A percentile compares a stretch with the other conserved stretches of the same genome.
Evolutionary conservation across 768 basidiomycete genomes (phyloP).

Genomic region (Lactarius quietus): DNA sequence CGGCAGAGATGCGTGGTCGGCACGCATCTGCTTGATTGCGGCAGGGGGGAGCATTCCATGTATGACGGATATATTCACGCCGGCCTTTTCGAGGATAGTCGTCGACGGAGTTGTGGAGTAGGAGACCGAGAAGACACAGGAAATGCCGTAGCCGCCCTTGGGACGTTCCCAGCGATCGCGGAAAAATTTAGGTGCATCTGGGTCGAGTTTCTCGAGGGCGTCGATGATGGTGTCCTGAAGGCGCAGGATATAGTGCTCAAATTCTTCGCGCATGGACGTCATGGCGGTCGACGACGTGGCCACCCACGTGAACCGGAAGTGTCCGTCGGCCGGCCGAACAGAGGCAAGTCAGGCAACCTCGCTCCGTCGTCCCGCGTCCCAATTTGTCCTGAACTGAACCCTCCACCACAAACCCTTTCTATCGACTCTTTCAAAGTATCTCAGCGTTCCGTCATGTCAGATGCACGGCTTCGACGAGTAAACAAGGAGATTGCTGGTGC

Average conservation of each 20-base stretch:
- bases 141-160: constrained; percentile 72
- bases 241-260: constrained; percentile 68
- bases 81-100: constrained; percentile 87
- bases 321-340: background rate
- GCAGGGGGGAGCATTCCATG: constrained; percentile 83
- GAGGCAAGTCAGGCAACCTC: too few species aligned
- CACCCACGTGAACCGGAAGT: constrained; percentile 2
- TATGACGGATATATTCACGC: constrained; percentile 92
- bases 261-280: constrained; percentile 63
- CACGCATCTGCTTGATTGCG: constrained; percentile 92
- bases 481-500: constrained; percentile 91
- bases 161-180: constrained; percentile 76
- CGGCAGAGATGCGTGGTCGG: constrained; percentile 79
- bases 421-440: background rate
- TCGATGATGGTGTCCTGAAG: constrained; percentile 80
- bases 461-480: constrained; percentile 84
- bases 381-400: constrained; percentile 6
- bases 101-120: constrained; percentile 29
- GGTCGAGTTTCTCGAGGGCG: constrained; percentile 76
- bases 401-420: constrained; percentile 11
- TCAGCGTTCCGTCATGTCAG: constrained; percentile 31
- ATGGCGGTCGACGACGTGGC: background rate
- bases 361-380: too few species aligned
- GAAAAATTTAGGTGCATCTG: constrained; percentile 64
- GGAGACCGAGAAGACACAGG: constrained; percentile 71